phyloP scores from a whole-genome alignment of 306 rosid species.

The Quercus agrifolia region DNA sequence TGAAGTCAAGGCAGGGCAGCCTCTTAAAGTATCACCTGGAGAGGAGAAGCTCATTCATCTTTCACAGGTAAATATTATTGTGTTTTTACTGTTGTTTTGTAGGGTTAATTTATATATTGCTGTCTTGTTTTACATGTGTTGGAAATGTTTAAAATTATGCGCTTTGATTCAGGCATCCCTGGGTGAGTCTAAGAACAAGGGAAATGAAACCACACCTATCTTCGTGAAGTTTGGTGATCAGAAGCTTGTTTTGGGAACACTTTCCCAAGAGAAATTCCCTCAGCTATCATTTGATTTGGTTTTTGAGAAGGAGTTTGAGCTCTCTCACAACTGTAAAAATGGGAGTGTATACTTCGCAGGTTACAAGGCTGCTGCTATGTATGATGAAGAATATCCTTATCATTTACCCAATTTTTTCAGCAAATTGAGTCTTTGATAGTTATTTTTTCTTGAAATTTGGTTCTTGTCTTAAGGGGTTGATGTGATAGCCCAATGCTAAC shows the following conservation, averaged over 20 bases:
- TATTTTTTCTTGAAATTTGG: not conserved
- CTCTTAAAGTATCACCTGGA: conserved; percentile 40
- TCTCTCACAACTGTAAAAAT: conserved; percentile 69
- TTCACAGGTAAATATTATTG: conserved; percentile 62
- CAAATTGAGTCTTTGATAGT: not conserved
- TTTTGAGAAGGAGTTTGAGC: conserved; percentile 77
- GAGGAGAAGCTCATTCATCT: conserved; percentile 49
- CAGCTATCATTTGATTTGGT: conserved; percentile 70
- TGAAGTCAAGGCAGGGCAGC: conserved; percentile 83
- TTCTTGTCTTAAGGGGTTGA: not conserved
- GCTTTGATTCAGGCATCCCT: conserved; percentile 53
- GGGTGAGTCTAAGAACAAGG: conserved; percentile 63
- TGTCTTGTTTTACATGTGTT: not conserved
- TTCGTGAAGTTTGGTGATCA: conserved; percentile 48
- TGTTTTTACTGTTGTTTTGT: not conserved
- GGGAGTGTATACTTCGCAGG: conserved; percentile 69
- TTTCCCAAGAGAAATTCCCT: conserved; percentile 57
- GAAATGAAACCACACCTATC: conserved; percentile 44
- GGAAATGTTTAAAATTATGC: not conserved
- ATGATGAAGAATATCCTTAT: conserved; percentile 65
- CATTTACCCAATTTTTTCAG: not conserved
- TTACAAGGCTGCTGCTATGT: conserved; percentile 38
- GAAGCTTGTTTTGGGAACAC: conserved; percentile 72
- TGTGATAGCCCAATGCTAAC: no score
- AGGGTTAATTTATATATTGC: not conserved